Percentiles rank a stretch among this genome's conserved stretches.
These are phyloP conservation scores for Yamadazyma endophytica DNA, from an alignment of 805 yeast genomes.

Conservation along the genomic window DNA sequence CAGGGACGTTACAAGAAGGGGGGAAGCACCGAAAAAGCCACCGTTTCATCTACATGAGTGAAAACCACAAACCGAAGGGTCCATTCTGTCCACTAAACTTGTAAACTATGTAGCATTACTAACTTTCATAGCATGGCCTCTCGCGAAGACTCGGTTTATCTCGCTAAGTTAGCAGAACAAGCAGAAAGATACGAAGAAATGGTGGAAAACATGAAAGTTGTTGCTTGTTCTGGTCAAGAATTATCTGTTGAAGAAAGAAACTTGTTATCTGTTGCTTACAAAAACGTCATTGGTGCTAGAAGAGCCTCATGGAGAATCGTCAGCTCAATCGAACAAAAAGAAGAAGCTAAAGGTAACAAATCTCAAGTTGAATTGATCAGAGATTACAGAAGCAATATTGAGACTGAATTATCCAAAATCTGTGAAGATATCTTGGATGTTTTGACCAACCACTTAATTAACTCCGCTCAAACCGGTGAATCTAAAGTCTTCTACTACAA, in stretches of 20 bases:
- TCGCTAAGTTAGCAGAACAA: constrained; percentile 98
- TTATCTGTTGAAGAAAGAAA: constrained; percentile 97
- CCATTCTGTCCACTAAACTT: too few relatives aligned
- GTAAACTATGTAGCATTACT: too few relatives aligned
- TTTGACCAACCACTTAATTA: constrained; percentile 83
- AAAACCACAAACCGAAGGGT: too few relatives aligned
- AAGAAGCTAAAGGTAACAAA: constrained; percentile 93
- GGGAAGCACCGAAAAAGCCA: too few relatives aligned
- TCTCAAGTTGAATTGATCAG: constrained; percentile 85
- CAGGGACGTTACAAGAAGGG: too few relatives aligned
- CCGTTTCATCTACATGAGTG: too few relatives aligned
- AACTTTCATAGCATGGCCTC: constrained; percentile 35
- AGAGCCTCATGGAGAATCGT: constrained; percentile 99
- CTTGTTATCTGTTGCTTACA: constrained; percentile 93
- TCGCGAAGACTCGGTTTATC: constrained; percentile 97
- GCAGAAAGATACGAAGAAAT: constrained; percentile 99
- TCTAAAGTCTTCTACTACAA: constrained; percentile 97
- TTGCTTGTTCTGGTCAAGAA: constrained; percentile 94
- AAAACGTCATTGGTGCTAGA: constrained; percentile 97
- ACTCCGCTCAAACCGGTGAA: constrained; percentile 94
- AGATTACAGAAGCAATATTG: constrained; percentile 93
- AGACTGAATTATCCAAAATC: constrained; percentile 84
- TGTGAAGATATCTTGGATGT: constrained; percentile 92
- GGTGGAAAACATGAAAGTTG: constrained; percentile 98
- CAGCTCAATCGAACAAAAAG: constrained; percentile 96